Base-by-base conservation (phyloP, 176 grass and related monocot species). In the Triticum dicoccoides region DNA sequence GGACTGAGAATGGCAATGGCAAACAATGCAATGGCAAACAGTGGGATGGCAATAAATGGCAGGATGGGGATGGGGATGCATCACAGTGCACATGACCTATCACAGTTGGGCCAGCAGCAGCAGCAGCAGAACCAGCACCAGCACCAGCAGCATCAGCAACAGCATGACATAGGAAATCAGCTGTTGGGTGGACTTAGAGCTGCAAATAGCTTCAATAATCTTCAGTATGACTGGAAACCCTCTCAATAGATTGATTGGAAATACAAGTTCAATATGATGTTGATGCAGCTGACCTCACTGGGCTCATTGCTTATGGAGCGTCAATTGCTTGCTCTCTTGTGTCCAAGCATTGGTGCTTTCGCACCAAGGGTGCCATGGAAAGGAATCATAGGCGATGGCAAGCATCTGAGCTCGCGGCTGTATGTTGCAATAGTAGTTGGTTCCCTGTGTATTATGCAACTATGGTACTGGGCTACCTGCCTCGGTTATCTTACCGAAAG, bases 171-270 rank as follows among this genome's bases (percentile, higher is more conserved):
- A 72, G 92, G 94, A 65, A 94, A 78, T 77, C 94, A 92, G 49
- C 86, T 96, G 24, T 72, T 99, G 85, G 78, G 90, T 9, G 90
- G 92, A 59, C 85, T 98, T 88, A 92, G 94, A 88, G 69, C 90
- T 54, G 87, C 86, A 73, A 94, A 93, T 85, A 91, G 69, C 89
- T 94, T 96, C 82, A 96, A 94, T 93, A 99, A 94, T 85, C 68
- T 99, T 32, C 88, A 72, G 25, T 96, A 96, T 81, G 97, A 96
- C 76, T 99, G 97, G 94, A 99, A 96, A 79, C 81, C 90, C 23
- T 94, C 94, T 78, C 92, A 93, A 88, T 94, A 97, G 86, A 73
- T 71, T 76, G 39, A 32, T 33, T 33, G 33, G 14, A 35, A 83
- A 86, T 30, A 64, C 49, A 75, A 80, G 61, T 72, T 87, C 51